Conservation (phyloP, 306 rosid species). For the Coriaria nepalensis region DNA sequence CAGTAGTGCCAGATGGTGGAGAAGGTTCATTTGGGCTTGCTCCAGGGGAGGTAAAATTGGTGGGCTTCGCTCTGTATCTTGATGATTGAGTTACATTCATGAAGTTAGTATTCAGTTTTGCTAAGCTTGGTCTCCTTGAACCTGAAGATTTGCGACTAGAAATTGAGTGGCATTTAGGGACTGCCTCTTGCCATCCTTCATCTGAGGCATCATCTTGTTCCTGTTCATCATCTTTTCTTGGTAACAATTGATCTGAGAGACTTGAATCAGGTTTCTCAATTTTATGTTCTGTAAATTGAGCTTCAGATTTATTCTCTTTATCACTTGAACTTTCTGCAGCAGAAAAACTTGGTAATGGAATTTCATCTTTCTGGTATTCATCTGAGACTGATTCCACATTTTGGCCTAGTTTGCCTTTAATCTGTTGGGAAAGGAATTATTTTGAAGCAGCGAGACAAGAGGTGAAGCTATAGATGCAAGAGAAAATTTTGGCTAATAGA, state of each 20-base stretch:
- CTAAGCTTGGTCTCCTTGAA: conserved; percentile 78
- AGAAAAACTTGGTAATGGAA: conserved; percentile 26
- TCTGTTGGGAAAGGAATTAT: conserved; percentile 30
- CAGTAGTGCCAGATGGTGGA: conserved; percentile 32
- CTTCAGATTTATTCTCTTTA: conserved; percentile 67
- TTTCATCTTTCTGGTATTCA: conserved; percentile 58
- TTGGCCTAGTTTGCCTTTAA: conserved; percentile 73
- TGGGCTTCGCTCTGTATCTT: conserved; percentile 52
- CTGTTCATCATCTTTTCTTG: conserved; percentile 27
- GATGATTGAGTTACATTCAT: conserved; percentile 54
- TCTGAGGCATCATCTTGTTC: conserved; percentile 51
- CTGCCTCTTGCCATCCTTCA: conserved; percentile 99
- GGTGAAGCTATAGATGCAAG: conserved; percentile 2
- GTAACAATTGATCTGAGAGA: conserved; percentile 25
- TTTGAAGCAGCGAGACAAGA: conserved; percentile 5
- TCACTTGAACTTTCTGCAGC: conserved; percentile 49
- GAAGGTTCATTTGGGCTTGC: conserved; percentile 40
- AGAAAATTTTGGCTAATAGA: conserved; percentile 9
- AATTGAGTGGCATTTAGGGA: conserved; percentile 73
- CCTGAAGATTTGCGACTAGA: conserved; percentile 63
- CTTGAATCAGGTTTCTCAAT: conserved; percentile 41
- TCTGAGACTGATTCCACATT: conserved; percentile 45
- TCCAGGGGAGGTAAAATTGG: conserved; percentile 43
- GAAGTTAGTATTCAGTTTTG: conserved; percentile 73
- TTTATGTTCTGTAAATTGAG: conserved; percentile 30